A percentile compares a stretch with the other conserved stretches of the same genome.
Conservation (phyloP, 805 yeast species). For the Lipomyces spencermartinsiae region DNA sequence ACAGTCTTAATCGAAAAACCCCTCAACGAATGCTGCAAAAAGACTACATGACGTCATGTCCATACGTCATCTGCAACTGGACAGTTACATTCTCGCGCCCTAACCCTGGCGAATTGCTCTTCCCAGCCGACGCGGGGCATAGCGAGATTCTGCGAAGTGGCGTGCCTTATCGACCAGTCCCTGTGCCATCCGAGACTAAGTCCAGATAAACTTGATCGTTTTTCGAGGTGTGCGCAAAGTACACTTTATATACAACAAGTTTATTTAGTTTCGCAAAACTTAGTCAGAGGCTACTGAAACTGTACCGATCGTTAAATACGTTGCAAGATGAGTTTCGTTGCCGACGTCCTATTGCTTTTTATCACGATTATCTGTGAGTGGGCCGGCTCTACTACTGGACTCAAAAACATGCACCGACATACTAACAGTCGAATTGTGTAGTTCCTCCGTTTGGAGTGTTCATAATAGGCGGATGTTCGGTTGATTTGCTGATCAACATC, state of each 20-base stretch:
- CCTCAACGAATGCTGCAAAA: too few relatives aligned
- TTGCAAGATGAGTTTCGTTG: not conserved
- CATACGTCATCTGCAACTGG: not conserved
- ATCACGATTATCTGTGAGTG: conserved; percentile 13
- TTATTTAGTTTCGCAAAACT: too few relatives aligned
- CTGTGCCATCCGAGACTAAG: too few relatives aligned
- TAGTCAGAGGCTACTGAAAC: not conserved
- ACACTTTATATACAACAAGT: not conserved
- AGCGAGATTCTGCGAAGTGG: too few relatives aligned
- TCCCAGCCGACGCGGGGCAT: too few relatives aligned
- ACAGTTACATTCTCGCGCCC: not conserved
- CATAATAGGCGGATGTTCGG: conserved; percentile 50
- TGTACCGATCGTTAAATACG: not conserved
- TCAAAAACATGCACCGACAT: not conserved
- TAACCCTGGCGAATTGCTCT: not conserved
- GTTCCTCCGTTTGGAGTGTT: conserved; percentile 38
- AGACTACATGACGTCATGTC: not conserved
- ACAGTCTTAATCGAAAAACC: too few relatives aligned
- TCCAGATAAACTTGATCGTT: not conserved
- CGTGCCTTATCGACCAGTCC: too few relatives aligned
- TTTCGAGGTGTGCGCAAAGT: not conserved
- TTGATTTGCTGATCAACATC: conserved; percentile 60
- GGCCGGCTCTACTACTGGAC: not conserved
- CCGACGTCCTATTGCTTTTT: conserved; percentile 9
- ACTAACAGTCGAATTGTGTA: conserved; percentile 1